phyloP scores from a whole-genome alignment of 2,329 filamentous ascomycete genomes.

The Alternaria rosae region DNA sequence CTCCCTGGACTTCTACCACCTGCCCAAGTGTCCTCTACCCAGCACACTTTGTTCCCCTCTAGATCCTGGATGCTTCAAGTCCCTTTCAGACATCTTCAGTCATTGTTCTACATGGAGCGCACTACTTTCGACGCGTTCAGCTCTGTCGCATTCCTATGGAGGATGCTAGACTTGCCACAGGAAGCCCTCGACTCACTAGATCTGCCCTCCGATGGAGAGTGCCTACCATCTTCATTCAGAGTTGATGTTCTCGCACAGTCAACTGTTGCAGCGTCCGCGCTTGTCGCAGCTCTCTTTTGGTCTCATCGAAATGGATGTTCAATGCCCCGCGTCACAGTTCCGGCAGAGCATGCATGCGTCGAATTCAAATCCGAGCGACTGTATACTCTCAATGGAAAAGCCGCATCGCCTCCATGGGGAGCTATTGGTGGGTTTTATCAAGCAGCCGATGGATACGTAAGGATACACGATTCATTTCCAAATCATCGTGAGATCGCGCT shows the following conservation, averaged over 20 bases:
- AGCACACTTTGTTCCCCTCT: background rate
- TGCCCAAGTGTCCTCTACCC: background rate
- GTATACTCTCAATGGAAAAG: constrained; percentile 54
- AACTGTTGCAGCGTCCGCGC: constrained; percentile 60
- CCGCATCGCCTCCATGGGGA: constrained; percentile 47
- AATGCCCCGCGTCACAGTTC: constrained; percentile 54
- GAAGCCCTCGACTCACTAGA: constrained; percentile 31
- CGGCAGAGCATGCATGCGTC: constrained; percentile 55
- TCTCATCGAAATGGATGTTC: constrained; percentile 39
- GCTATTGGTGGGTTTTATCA: constrained; percentile 61
- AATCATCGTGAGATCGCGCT: constrained; percentile 59
- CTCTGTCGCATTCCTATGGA: constrained; percentile 44
- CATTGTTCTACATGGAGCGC: constrained; percentile 21
- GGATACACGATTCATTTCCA: constrained; percentile 63
- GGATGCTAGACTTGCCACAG: constrained; percentile 27
- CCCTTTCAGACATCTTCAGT: background rate
- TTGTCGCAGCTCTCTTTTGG: constrained; percentile 59
- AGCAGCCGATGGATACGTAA: constrained; percentile 60
- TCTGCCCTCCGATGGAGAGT: constrained; percentile 31
- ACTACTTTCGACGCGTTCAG: constrained; percentile 32
- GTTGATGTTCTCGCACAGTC: constrained; percentile 62
- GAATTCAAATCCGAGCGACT: constrained; percentile 64
- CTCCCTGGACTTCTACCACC: background rate
- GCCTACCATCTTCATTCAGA: constrained; percentile 62
- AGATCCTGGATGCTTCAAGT: background rate